Evolutionary conservation across 1,284 basidiomycete species (phyloP), one percentile per base, ranked within the genome.

Genomic region (Moesziomyces sp.): DNA sequence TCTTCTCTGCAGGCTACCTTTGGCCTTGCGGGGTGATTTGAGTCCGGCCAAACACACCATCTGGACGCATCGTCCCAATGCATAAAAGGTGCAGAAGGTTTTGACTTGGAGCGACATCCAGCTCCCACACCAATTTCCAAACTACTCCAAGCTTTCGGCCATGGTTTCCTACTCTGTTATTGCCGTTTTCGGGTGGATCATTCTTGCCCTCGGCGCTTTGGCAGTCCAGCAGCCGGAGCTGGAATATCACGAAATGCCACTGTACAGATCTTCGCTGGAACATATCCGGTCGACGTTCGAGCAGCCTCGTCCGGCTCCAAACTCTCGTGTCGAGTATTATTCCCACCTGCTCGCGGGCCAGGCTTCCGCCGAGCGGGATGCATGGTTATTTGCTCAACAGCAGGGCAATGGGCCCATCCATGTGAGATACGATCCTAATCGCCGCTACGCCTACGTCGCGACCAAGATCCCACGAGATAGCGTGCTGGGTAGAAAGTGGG

Each of bases 391-490:
- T 26, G 16, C 45, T 23, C 45, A 46, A 1, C 13, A 23, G 23
- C 19, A 26, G 19, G 23, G 14, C 14, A 10, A 28, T 3, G 45
- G 45, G 11, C 45, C 45, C 11, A 7, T 46, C 21, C 45, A 46
- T 18, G 45, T 46, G 2, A 4, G 14, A 5, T 46, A 46, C 45
- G 45, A 26, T 5, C 2, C 3, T 18, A 11, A 10, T 6, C 21
- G 16, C 45, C 10, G 11, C 9, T 46, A 24, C 18, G 45, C 45
- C 3, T 46, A 46, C 23, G 45, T 46, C 1, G 28, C 45, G 9
- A 47, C 54, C n/a, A 56, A 43, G 30, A 23, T 56, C 16, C 54
- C 54, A 21, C 28, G 19, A n/a, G n/a, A 18, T 18, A 54, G 45
- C 24, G 23, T 5, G 14, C 45, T 54, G 2, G 45, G 44, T 5